Percentiles rank a stretch among this genome's conserved stretches.
Evolutionary conservation across 2,329 filamentous ascomycete species (phyloP).

Genomic region (Camptophora hylomeconis): DNA sequence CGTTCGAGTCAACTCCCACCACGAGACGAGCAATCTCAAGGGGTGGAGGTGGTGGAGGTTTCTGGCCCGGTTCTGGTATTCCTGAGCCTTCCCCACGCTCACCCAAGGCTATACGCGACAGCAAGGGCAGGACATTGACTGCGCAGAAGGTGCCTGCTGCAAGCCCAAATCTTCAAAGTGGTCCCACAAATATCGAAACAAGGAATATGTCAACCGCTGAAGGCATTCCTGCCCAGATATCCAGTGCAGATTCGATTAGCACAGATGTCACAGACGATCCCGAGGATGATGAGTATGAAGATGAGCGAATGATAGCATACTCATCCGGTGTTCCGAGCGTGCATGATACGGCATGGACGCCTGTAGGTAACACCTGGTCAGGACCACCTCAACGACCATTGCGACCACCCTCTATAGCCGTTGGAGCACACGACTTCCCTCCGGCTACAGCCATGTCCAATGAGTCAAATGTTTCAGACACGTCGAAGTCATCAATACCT

Average conservation of each 20-base stretch:
- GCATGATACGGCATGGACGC: conserved; percentile 18
- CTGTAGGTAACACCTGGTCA: conserved; percentile 16
- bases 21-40: conserved; percentile 2
- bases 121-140: conserved; percentile 21
- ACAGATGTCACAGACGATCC: conserved; percentile 24
- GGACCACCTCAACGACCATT: conserved; percentile 18
- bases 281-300: conserved; percentile 16
- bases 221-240: conserved; percentile 30
- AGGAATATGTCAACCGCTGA: conserved; percentile 24
- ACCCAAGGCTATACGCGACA: conserved; percentile 19
- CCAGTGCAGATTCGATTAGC: conserved; percentile 29
- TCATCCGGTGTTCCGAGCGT: conserved; percentile 20
- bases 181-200: conserved; percentile 18
- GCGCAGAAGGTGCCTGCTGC: conserved; percentile 29
- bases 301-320: conserved; percentile 16
- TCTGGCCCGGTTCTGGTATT: conserved; percentile 25
- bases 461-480: conserved; percentile 7
- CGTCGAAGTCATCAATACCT: conserved; percentile 13
- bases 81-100: conserved; percentile 24
- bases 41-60: conserved; percentile 19
- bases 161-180: conserved; percentile 29
- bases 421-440: conserved; percentile 27
- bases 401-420: conserved; percentile 28
- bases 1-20: conserved; percentile 1
- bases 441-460: conserved; percentile 8